A percentile compares a stretch with the other conserved stretches of the same genome.
Evolutionary conservation across 2,329 filamentous ascomycete species (phyloP).

Genomic region (Clarireedia paspali): DNA sequence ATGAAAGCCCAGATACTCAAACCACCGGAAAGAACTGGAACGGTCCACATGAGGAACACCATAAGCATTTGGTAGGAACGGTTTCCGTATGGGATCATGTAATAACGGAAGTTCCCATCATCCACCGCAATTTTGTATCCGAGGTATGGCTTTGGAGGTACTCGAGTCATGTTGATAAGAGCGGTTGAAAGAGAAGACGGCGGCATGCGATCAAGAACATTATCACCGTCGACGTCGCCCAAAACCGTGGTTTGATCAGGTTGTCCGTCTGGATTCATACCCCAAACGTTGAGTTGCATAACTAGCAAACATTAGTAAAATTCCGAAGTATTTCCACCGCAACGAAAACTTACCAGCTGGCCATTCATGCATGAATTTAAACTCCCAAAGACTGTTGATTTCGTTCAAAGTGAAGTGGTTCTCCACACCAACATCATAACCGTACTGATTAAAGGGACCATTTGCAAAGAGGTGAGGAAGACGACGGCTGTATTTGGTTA

Average conservation of each 20-base stretch:
- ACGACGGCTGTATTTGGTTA: slow-evolving; percentile 36
- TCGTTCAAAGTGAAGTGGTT: slow-evolving; percentile 43
- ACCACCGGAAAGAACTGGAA: slow-evolving; percentile 44
- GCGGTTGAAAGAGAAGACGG: slow-evolving; percentile 48
- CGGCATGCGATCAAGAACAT: slow-evolving; percentile 52
- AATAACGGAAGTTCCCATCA: slow-evolving; percentile 45
- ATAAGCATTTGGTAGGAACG: slow-evolving; percentile 45
- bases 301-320: slow-evolving; percentile 1
- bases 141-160: slow-evolving; percentile 45
- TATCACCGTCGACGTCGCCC: slow-evolving; percentile 54
- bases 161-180: slow-evolving; percentile 50
- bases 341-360: slow-evolving; percentile 36
- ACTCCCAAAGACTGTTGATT: slow-evolving; percentile 44
- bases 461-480: slow-evolving; percentile 58
- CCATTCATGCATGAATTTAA: slow-evolving; percentile 56
- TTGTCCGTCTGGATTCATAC: slow-evolving; percentile 54
- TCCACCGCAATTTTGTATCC: slow-evolving; percentile 48
- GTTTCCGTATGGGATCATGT: slow-evolving; percentile 45
- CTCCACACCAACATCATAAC: slow-evolving; percentile 51
- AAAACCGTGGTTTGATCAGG: slow-evolving; percentile 52
- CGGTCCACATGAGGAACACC: slow-evolving; percentile 43
- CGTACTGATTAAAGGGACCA: slow-evolving; percentile 55
- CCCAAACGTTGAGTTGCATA: slow-evolving; percentile 59
- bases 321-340: too few relatives aligned
- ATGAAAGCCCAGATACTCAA: slow-evolving; percentile 48